phyloP scores from a whole-genome alignment of 1,284 basidiomycete species.

The Pseudozyma sp. region DNA sequence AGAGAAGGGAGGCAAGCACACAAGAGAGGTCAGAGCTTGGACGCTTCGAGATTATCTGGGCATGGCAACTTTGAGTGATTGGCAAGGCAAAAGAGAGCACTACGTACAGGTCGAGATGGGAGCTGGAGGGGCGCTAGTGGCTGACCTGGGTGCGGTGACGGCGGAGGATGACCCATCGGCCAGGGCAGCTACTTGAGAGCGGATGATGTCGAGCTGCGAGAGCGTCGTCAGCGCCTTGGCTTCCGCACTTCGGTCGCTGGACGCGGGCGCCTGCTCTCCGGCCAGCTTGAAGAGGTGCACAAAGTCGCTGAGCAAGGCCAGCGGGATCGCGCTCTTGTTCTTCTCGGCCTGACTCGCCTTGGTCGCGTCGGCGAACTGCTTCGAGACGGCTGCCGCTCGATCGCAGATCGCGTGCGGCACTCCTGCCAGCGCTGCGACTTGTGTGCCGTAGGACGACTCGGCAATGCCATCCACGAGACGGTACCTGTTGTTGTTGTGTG shows the following conservation, averaged over 20 bases:
- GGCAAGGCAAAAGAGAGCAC: slow-evolving; percentile 12
- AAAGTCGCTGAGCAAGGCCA: slow-evolving; percentile 64
- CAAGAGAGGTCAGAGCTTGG: slow-evolving; percentile 15
- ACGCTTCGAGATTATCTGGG: not conserved
- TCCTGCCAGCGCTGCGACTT: slow-evolving; percentile 66
- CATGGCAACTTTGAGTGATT: slow-evolving; percentile 1
- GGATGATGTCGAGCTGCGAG: slow-evolving; percentile 57
- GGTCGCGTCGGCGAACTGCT: slow-evolving; percentile 58
- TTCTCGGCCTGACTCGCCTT: slow-evolving; percentile 57
- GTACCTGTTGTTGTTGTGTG: slow-evolving; percentile 41
- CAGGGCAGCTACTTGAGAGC: slow-evolving; percentile 46
- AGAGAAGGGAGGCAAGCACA: slow-evolving; percentile 9
- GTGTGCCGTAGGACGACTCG: slow-evolving; percentile 82
- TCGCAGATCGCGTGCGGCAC: slow-evolving; percentile 64
- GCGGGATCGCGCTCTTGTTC: slow-evolving; percentile 53
- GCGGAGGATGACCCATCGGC: slow-evolving; percentile 13
- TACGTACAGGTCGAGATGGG: slow-evolving; percentile 50
- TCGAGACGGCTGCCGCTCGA: slow-evolving; percentile 61
- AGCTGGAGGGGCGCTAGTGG: slow-evolving; percentile 23
- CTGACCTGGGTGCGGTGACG: slow-evolving; percentile 8
- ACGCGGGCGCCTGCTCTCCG: slow-evolving; percentile 7
- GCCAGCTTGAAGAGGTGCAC: slow-evolving; percentile 59
- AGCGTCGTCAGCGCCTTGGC: slow-evolving; percentile 34
- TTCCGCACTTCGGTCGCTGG: slow-evolving; percentile 29
- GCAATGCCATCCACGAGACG: slow-evolving; percentile 74